Conservation (phyloP, 2,329 filamentous ascomycete genomes). For the Phaeophleospora eucalypticola region DNA sequence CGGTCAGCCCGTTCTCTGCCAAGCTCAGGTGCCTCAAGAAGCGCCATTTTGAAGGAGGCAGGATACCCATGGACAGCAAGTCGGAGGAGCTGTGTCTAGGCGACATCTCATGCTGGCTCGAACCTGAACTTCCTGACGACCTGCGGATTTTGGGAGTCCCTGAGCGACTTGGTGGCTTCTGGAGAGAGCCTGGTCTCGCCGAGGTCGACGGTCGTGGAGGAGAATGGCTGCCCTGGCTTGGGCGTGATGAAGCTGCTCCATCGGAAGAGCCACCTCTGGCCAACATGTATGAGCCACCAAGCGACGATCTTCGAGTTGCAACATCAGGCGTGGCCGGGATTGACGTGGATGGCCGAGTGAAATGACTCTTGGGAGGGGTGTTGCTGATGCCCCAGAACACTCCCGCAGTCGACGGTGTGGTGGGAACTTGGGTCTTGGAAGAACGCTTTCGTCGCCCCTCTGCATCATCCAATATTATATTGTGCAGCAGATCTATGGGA, state of each 20-base stretch:
- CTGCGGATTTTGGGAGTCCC: slow-evolving; percentile 71
- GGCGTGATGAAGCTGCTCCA: slow-evolving; percentile 33
- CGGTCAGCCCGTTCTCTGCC: slow-evolving; percentile 84
- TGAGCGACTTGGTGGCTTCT: slow-evolving; percentile 54
- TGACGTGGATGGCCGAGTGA: not conserved
- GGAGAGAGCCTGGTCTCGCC: slow-evolving; percentile 59
- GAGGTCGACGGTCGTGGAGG: slow-evolving; percentile 73
- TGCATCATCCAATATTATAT: slow-evolving; percentile 94
- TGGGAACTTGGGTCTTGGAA: slow-evolving; percentile 66
- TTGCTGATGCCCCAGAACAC: slow-evolving; percentile 48
- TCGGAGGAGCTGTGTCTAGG: slow-evolving; percentile 70
- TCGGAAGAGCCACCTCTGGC: slow-evolving; percentile 55
- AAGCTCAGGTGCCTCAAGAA: slow-evolving; percentile 89
- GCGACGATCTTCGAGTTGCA: slow-evolving; percentile 39
- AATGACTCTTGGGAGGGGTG: not conserved
- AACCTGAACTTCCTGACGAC: slow-evolving; percentile 91
- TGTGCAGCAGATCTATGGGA: slow-evolving; percentile 80
- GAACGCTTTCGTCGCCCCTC: slow-evolving; percentile 79
- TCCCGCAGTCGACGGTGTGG: slow-evolving; percentile 63
- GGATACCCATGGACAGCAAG: slow-evolving; percentile 63
- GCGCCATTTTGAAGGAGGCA: slow-evolving; percentile 88
- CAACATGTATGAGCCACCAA: slow-evolving; percentile 48
- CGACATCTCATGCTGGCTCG: slow-evolving; percentile 57
- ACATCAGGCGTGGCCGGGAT: not conserved
- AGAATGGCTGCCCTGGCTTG: slow-evolving; percentile 69